Base-by-base conservation (phyloP, 2,329 filamentous ascomycete species). In the Blastomyces gilchristii region DNA sequence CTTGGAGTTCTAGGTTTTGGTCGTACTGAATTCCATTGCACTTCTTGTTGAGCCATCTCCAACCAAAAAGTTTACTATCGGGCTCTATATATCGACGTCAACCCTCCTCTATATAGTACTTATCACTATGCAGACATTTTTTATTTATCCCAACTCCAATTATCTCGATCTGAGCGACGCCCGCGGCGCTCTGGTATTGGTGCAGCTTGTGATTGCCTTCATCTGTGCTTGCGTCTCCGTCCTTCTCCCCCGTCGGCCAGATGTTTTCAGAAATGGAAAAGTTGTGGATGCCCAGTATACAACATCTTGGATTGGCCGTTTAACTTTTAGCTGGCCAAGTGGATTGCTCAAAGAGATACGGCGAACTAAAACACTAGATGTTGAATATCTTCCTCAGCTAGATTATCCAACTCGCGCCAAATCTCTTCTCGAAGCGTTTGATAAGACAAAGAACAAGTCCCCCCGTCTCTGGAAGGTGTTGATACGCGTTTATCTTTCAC, bases 261-360 rank as follows among this genome's bases (percentile, higher is more conserved):
- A 86, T 61, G 85, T 91, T 22, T 89, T 80, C 69, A 77, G 81
- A 68, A 72, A 85, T 49, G 85, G 79, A 34, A 77, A 80, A 57
- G 71, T 79, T 3, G 86, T 93, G 41, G 88, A 92, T 70, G 77
- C 78, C 18, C 81, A 87, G 74, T 81, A 80, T 68, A 87, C 86
- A 0, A 79, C 78, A 3, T 85, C 86, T 1, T 82, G 85, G 0
- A 77, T 87, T 58, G 80, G 76, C 60, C 82, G 84, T 60, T 84
- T 85, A 69, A 88, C 83, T 7, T 92, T 86, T 76, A 76, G 78
- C 58, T 93, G 88, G 88, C 80, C 83, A 1, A 74, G 71, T 1
- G 72, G 75, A 2, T 68, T 91, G 0, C 78, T 92, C 16, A 68
- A 73, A 0, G 72, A 81, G 28, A 85, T 86, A 1, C 73, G 75